Evolutionary conservation across 495 filamentous ascomycete genomes (phyloP).

Genomic region (Xylaria bambusicola): DNA sequence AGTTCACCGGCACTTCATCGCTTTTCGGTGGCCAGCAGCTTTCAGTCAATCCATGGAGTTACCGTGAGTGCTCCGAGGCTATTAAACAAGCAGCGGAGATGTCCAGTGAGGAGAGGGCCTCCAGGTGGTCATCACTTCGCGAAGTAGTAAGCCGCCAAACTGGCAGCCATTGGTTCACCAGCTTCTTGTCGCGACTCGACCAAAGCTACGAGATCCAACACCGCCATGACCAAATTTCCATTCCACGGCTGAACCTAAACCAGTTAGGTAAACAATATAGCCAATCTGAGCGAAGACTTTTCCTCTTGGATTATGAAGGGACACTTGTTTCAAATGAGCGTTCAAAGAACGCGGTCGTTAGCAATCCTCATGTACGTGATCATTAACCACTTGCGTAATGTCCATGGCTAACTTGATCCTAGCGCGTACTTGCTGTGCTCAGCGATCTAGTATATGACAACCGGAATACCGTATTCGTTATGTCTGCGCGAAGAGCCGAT

Average conservation of each 20-base stretch:
- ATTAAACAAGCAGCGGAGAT: conserved; percentile 81
- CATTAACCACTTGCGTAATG: background rate
- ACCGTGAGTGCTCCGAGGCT: conserved; percentile 77
- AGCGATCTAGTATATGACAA: conserved; percentile 77
- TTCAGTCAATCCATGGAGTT: conserved; percentile 92
- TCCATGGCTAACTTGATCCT: background rate
- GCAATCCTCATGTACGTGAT: conserved; percentile 66
- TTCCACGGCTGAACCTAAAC: conserved; percentile 75
- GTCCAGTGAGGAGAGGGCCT: conserved; percentile 66
- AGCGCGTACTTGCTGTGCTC: conserved; percentile 74
- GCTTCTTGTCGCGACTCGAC: conserved; percentile 66
- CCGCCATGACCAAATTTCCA: conserved; percentile 75
- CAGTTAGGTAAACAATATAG: conserved; percentile 65
- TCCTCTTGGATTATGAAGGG: conserved; percentile 91
- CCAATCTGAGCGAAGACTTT: conserved; percentile 64
- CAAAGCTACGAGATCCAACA: conserved; percentile 80
- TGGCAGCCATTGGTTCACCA: conserved; percentile 77
- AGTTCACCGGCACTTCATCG: conserved; percentile 89
- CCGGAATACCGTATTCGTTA: conserved; percentile 86
- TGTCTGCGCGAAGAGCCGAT: conserved; percentile 81
- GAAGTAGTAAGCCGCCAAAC: conserved; percentile 76
- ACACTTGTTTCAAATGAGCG: conserved; percentile 85
- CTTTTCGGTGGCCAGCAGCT: conserved; percentile 77
- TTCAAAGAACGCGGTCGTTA: conserved; percentile 74
- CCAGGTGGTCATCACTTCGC: conserved; percentile 74